Evolutionary conservation across 2,329 filamentous ascomycete species (phyloP).

Genomic region (Emmonsia crescens): DNA sequence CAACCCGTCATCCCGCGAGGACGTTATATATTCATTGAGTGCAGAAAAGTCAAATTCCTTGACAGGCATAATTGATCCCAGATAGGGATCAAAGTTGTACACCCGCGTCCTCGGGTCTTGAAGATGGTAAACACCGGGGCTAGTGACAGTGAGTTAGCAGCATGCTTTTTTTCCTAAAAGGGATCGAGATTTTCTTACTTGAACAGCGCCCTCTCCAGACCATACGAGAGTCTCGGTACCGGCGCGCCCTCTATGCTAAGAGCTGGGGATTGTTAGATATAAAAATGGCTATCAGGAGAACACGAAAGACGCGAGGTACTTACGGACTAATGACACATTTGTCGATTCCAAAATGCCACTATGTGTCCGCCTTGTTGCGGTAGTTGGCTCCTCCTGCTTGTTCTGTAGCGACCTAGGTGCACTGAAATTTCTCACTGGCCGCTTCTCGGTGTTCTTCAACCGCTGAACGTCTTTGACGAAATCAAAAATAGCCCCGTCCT

Average conservation of each 20-base stretch:
- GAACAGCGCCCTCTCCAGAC: slow-evolving; percentile 83
- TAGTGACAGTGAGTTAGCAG: slow-evolving; percentile 14
- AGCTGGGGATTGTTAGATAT: slow-evolving; percentile 17
- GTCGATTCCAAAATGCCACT: slow-evolving; percentile 11
- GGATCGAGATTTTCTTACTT: slow-evolving; percentile 43
- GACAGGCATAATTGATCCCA: slow-evolving; percentile 86
- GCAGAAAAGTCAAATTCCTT: slow-evolving; percentile 85
- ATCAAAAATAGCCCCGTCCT: not conserved
- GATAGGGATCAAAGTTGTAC: slow-evolving; percentile 94
- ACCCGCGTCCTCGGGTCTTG: slow-evolving; percentile 80
- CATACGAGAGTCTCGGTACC: slow-evolving; percentile 58
- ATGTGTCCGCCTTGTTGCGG: not conserved
- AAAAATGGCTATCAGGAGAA: not conserved
- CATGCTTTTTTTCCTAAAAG: not conserved
- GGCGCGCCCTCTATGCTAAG: slow-evolving; percentile 37
- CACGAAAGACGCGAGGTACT: slow-evolving; percentile 3
- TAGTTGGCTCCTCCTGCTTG: not conserved
- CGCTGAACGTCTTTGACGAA: too few species aligned
- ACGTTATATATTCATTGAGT: slow-evolving; percentile 78
- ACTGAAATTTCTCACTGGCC: not conserved
- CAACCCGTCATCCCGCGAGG: slow-evolving; percentile 68
- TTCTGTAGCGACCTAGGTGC: too few species aligned
- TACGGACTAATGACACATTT: slow-evolving; percentile 13
- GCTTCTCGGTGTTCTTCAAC: not conserved
- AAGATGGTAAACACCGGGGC: slow-evolving; percentile 75